Percentiles rank a stretch among this genome's conserved stretches.
phyloP scores from a whole-genome alignment of 331 rosid species.

The Pyracantha coccinea region DNA sequence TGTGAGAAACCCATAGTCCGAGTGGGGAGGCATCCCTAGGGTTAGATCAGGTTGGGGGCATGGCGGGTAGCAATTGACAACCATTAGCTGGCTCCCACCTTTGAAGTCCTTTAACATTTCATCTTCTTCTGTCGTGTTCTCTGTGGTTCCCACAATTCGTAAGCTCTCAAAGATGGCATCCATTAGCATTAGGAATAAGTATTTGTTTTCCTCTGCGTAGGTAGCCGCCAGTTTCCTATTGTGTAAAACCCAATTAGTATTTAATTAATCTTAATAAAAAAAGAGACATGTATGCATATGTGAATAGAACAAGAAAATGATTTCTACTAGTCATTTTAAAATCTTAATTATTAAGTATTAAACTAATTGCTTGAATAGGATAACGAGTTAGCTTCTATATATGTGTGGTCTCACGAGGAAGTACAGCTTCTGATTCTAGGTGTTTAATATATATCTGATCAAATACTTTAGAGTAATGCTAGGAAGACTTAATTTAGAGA shows the following conservation, averaged over 20 bases:
- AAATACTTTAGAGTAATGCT: neutral
- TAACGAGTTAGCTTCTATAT: neutral
- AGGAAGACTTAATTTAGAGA: too few species aligned
- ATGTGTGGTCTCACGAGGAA: neutral
- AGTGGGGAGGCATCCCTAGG: conserved; percentile 87
- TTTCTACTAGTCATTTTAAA: neutral
- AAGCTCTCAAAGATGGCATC: conserved; percentile 66
- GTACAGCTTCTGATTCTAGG: neutral
- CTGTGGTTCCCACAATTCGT: conserved; percentile 23
- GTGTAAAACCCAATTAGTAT: neutral
- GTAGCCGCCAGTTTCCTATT: conserved; percentile 45
- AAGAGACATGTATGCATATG: neutral
- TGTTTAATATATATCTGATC: neutral
- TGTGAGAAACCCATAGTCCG: conserved; percentile 89
- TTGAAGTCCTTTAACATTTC: conserved; percentile 34
- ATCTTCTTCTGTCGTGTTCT: conserved; percentile 18
- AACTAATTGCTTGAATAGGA: neutral
- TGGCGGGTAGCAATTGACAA: conserved; percentile 69
- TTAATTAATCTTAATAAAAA: neutral
- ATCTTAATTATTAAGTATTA: neutral
- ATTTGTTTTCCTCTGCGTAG: conserved; percentile 56
- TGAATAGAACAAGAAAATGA: neutral
- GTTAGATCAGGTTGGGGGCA: conserved; percentile 92
- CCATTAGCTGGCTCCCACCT: conserved; percentile 83
- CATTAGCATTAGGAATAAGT: conserved; percentile 46